A percentile compares a stretch with the other conserved stretches of the same genome.
Evolutionary conservation across 495 filamentous ascomycete species (phyloP).

Genomic region (Penicillium parvum): DNA sequence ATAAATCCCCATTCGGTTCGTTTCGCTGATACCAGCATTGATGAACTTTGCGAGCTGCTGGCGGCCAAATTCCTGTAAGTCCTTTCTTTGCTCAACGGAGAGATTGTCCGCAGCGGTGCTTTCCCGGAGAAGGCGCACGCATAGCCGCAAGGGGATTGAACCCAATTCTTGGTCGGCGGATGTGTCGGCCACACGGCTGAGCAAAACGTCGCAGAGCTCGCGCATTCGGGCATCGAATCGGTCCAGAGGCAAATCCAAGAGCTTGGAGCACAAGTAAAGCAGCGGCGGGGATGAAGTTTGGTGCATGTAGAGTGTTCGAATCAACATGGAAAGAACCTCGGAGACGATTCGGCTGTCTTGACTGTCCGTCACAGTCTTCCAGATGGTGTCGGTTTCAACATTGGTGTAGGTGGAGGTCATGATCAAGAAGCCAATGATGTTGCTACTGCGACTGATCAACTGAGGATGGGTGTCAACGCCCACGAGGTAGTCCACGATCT

Average conservation of each 20-base stretch:
- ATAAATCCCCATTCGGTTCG: slow-evolving; percentile 51
- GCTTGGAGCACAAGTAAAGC: slow-evolving; percentile 70
- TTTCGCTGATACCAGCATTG: slow-evolving; percentile 43
- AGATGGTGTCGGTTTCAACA: slow-evolving; percentile 73
- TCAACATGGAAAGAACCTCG: slow-evolving; percentile 74
- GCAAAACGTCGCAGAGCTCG: slow-evolving; percentile 39
- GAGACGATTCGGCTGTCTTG: slow-evolving; percentile 80
- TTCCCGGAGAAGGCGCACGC: slow-evolving; percentile 65
- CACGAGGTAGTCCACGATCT: slow-evolving; percentile 79
- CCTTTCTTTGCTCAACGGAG: slow-evolving; percentile 35
- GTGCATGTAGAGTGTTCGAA: slow-evolving; percentile 58
- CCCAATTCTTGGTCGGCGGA: slow-evolving; percentile 23
- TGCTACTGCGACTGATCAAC: slow-evolving; percentile 72
- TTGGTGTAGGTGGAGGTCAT: slow-evolving; percentile 70
- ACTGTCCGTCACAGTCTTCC: slow-evolving; percentile 77
- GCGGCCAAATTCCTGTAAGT: slow-evolving; percentile 56
- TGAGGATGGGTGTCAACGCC: slow-evolving; percentile 90
- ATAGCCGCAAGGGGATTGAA: slow-evolving; percentile 43
- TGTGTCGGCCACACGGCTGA: slow-evolving; percentile 35
- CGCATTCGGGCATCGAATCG: slow-evolving; percentile 52
- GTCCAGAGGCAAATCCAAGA: slow-evolving; percentile 62
- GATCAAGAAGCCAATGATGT: slow-evolving; percentile 85
- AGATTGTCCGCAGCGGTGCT: slow-evolving; percentile 42
- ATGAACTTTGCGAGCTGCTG: slow-evolving; percentile 50
- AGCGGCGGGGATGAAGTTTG: slow-evolving; percentile 42